phyloP scores from a whole-genome alignment of 805 yeast species.

The Myxozyma geophila region DNA sequence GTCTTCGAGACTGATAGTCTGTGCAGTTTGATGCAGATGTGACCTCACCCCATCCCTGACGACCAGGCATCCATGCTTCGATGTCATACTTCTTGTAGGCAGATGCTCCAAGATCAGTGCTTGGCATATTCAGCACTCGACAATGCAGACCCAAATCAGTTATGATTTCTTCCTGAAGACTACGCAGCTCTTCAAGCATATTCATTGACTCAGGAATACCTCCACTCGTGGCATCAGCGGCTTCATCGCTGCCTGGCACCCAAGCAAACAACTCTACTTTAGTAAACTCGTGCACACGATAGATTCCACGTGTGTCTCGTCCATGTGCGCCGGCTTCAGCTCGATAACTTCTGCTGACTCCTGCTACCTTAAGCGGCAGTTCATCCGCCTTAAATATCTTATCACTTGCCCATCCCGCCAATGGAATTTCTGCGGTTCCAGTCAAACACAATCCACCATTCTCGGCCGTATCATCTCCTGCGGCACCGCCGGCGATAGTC shows the following conservation, averaged over 20 bases:
- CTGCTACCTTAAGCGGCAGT: slow-evolving; percentile 68
- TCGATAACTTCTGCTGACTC: slow-evolving; percentile 83
- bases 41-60: slow-evolving; percentile 90
- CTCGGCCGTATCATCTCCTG: slow-evolving; percentile 38
- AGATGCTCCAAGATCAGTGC: slow-evolving; percentile 89
- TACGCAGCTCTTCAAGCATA: slow-evolving; percentile 63
- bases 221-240: slow-evolving; percentile 19
- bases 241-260: slow-evolving; percentile 46
- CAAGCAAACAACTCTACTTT: slow-evolving; percentile 86
- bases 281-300: slow-evolving; percentile 94
- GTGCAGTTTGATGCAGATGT: slow-evolving; percentile 91
- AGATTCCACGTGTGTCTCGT: slow-evolving; percentile 85
- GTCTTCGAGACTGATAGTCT: slow-evolving; percentile 85
- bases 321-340: slow-evolving; percentile 99
- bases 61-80: slow-evolving; percentile 98
- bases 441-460: slow-evolving; percentile 59
- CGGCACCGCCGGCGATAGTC: slow-evolving; percentile 47
- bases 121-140: slow-evolving; percentile 84
- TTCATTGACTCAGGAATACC: slow-evolving; percentile 45
- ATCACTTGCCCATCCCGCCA: slow-evolving; percentile 77
- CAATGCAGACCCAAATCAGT: slow-evolving; percentile 74
- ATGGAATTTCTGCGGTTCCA: slow-evolving; percentile 94
- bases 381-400: slow-evolving; percentile 49
- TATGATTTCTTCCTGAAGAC: slow-evolving; percentile 68
- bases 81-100: slow-evolving; percentile 90